These are phyloP conservation scores for Plasmodium blacklocki DNA, from an alignment of 169 alveolate genomes.

Conservation along the genomic window DNA sequence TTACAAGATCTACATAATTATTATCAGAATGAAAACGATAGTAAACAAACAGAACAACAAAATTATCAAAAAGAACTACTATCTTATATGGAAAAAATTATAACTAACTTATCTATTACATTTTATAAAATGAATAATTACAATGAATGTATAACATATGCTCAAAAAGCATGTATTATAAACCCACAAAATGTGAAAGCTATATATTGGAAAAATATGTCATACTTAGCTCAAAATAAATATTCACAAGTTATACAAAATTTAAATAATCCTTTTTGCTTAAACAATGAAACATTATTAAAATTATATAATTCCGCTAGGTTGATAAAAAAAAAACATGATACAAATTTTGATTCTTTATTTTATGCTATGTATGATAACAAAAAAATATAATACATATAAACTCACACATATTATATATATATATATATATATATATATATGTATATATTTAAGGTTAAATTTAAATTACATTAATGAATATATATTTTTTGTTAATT, in stretches of 20 bases:
- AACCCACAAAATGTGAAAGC: conserved; percentile 67
- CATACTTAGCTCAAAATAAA: conserved; percentile 65
- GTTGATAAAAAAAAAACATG: conserved; percentile 62
- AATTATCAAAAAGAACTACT: neutral
- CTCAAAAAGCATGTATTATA: conserved; percentile 48
- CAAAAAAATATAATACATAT: conserved; percentile 2
- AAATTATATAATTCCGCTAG: conserved; percentile 65
- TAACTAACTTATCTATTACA: conserved; percentile 61
- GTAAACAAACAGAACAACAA: neutral
- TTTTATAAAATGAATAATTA: conserved; percentile 59
- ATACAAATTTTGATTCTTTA: conserved; percentile 52
- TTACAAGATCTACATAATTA: neutral
- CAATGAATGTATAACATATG: conserved; percentile 56
- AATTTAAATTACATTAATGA: too few relatives aligned
- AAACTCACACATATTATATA: neutral
- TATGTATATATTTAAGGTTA: conserved; percentile 33
- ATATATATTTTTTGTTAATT: too few relatives aligned
- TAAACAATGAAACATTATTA: conserved; percentile 33
- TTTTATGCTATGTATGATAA: conserved; percentile 75
- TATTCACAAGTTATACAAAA: conserved; percentile 54
- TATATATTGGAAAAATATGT: conserved; percentile 75
- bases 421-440: neutral
- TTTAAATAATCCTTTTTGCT: conserved; percentile 70
- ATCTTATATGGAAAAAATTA: conserved; percentile 28
- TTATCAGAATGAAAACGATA: conserved; percentile 14